Evolutionary conservation across 495 filamentous ascomycete genomes (phyloP).

Genomic region (Hyaloscypha bicolor): DNA sequence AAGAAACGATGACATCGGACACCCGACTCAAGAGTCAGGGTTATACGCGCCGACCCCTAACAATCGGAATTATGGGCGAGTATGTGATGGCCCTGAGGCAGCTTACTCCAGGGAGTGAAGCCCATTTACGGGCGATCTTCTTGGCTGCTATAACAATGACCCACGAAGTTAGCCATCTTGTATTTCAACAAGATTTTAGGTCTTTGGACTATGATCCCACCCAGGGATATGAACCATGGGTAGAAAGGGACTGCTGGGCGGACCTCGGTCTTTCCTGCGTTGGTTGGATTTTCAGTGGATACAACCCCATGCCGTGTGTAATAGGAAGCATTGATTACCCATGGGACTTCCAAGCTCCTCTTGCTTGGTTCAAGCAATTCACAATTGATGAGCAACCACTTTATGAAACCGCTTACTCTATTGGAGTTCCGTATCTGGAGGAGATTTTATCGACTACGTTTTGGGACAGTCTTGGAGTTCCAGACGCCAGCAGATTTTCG

Average conservation of each 20-base stretch:
- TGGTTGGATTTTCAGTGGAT: constrained; percentile 19
- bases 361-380: background rate
- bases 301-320: constrained; percentile 10
- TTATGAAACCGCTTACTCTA: constrained; percentile 16
- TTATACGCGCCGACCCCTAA: constrained; percentile 7
- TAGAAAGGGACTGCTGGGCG: constrained; percentile 9
- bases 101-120: constrained; percentile 5
- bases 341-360: background rate
- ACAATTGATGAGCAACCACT: constrained; percentile 1
- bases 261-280: constrained; percentile 20
- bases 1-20: constrained; percentile 6
- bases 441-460: background rate
- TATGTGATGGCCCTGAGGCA: constrained; percentile 22
- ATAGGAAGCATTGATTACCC: background rate
- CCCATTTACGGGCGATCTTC: constrained; percentile 16
- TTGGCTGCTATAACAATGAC: constrained; percentile 25
- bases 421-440: constrained; percentile 14
- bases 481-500: background rate
- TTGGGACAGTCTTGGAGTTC: background rate
- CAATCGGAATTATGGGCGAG: constrained; percentile 19
- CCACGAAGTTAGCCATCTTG: constrained; percentile 25
- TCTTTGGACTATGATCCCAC: background rate
- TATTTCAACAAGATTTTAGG: constrained; percentile 22
- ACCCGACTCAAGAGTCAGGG: background rate
- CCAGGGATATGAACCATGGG: constrained; percentile 11